Base-by-base conservation (phyloP, 495 filamentous ascomycete genomes). In the Trypethelium eluteriae region DNA sequence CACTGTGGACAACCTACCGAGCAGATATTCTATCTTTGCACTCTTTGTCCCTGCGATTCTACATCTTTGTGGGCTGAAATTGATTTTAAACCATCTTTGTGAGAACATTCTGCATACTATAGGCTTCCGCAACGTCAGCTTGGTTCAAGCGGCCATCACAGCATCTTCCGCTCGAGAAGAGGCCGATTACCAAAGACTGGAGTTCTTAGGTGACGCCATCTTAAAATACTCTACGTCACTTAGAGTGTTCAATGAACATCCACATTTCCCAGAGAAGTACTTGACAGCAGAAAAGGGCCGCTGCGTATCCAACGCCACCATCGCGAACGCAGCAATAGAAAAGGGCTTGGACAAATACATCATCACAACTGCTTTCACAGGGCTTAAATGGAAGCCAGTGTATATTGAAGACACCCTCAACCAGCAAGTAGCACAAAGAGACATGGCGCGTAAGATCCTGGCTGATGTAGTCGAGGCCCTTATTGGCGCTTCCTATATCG, bases 381-480 rank as follows among this genome's bases (percentile, higher is more conserved):
- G 85, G 0, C 72, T 77, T 5, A 91, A 88, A 73, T 97, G 93
- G 93, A 69, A 77, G 3, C 87, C 90, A 0, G 74, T 81, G 0
- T 87, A 88, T 64, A 78, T 88, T 2, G 79, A 84, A 2, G 77
- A 86, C n/a, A 62, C 84, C 12, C 71, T 82, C 2, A 50, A 44
- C 4, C 39, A 34, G 7, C 36, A 38, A 14, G 74, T 2, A 53
- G 69, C 39, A 71, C 70, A 70, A 57, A 76, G 82, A 49, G 47
- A 77, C 3, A 72, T 93, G 36, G 88, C 90, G 2, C 88, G 84
- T 6, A 98, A 98, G 72, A 85, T 86, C 2, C 82, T 96, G 12
- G 94, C 94, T 3, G 94, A 98, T 69, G 90, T 96, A 0, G 84
- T 97, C 11, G 94, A 98, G 74, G 85, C 89, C 0, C 79, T 97